phyloP scores from a whole-genome alignment of 768 basidiomycete species.

The Xerocomellus intermedius region DNA sequence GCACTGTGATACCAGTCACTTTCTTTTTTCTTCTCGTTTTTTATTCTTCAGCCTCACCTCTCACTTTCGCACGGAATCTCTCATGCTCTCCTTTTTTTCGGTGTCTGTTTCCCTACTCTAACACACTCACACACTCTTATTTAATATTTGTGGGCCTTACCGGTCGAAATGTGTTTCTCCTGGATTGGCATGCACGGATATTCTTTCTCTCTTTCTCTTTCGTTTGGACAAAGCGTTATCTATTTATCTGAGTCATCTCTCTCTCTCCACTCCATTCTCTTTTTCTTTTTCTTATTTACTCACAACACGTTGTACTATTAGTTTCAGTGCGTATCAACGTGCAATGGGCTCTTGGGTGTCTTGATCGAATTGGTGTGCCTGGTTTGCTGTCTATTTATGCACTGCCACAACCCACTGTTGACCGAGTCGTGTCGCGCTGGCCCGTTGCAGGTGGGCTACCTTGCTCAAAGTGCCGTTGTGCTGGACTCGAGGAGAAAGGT shows the following conservation, averaged over 20 bases:
- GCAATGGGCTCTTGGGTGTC: not conserved
- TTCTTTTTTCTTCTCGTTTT: not conserved
- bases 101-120: not conserved
- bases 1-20: slow-evolving; percentile 8
- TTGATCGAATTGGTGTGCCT: not conserved
- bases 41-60: not conserved
- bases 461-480: no score
- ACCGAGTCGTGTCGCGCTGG: no score
- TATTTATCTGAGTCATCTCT: not conserved
- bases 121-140: not conserved
- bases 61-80: not conserved
- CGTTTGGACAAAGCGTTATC: not conserved
- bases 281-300: not conserved
- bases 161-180: not conserved
- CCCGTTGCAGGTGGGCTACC: no score
- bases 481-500: no score
- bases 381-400: no score
- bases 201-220: not conserved
- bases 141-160: not conserved
- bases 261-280: not conserved
- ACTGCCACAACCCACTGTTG: no score
- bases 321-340: not conserved
- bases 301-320: not conserved
- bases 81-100: not conserved
- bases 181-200: not conserved